phyloP scores from a whole-genome alignment of 2,329 filamentous ascomycete species.

The Epichloe aotearoae region DNA sequence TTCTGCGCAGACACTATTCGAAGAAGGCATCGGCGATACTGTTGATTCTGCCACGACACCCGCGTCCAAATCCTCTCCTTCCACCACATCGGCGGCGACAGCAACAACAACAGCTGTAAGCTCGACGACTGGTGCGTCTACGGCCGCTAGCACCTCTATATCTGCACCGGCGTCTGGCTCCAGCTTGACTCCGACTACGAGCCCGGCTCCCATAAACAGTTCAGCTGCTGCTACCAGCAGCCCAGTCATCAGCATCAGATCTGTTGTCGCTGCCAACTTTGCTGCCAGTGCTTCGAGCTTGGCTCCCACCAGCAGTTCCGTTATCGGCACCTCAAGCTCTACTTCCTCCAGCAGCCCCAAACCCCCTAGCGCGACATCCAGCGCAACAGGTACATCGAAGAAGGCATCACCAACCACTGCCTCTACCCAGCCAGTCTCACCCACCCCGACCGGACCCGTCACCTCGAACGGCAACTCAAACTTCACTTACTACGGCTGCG shows the following conservation, averaged over 20 bases:
- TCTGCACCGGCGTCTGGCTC: background rate
- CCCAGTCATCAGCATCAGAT: too few relatives aligned
- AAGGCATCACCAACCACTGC: background rate
- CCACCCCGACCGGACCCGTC: constrained; percentile 14
- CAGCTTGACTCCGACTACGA: background rate
- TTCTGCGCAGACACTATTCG: too few relatives aligned
- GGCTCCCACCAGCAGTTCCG: background rate
- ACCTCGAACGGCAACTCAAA: constrained; percentile 21
- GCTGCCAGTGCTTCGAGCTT: background rate
- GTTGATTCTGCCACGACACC: background rate
- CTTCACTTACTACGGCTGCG: constrained; percentile 25
- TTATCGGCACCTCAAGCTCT: background rate
- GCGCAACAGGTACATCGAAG: constrained; percentile 1
- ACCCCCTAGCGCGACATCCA: background rate
- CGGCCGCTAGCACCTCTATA: background rate
- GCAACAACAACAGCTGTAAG: background rate
- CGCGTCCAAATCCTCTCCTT: background rate
- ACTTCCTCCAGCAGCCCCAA: background rate
- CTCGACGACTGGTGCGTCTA: constrained; percentile 1
- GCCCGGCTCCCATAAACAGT: too few relatives aligned
- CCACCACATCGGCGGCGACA: background rate
- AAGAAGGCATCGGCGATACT: background rate
- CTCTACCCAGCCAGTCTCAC: constrained; percentile 7
- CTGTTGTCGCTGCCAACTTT: too few relatives aligned
- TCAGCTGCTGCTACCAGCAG: too few relatives aligned